A percentile compares a stretch with the other conserved stretches of the same genome.
phyloP scores from a whole-genome alignment of 2,329 filamentous ascomycete genomes.

The Colletotrichum sp. region DNA sequence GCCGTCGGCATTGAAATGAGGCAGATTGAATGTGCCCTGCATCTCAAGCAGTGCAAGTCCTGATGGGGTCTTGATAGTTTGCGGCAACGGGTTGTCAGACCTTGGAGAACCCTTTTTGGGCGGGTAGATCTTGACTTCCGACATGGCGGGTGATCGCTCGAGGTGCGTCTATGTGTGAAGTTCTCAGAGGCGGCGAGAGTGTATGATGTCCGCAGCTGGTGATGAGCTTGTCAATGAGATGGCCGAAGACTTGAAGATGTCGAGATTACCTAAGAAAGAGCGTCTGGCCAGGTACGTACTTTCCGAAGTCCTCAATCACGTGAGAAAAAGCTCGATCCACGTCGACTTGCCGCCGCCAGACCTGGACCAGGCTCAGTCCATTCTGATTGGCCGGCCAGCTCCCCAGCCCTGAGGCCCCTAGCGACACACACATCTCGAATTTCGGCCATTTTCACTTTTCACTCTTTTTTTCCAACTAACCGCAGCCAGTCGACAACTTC shows the following conservation, averaged over 20 bases:
- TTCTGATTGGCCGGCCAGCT: background rate
- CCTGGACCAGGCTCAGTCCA: background rate
- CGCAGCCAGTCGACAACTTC: constrained; percentile 45
- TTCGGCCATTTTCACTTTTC: constrained; percentile 32
- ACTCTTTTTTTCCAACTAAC: constrained; percentile 40
- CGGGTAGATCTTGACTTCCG: constrained; percentile 47
- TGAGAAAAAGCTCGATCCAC: background rate
- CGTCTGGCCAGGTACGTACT: background rate
- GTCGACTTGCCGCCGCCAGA: background rate
- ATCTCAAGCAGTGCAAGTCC: constrained; percentile 91
- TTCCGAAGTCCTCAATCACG: fast-evolving
- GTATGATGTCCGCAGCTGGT: background rate
- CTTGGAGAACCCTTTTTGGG: constrained; percentile 25
- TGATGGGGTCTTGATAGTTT: constrained; percentile 85
- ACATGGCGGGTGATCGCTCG: constrained; percentile 28
- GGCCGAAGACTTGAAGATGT: background rate
- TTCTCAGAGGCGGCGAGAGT: background rate
- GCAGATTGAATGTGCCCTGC: constrained; percentile 87
- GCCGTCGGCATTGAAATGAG: constrained; percentile 42
- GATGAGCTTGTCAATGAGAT: background rate
- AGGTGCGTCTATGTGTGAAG: background rate
- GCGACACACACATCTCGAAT: background rate
- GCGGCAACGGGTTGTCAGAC: constrained; percentile 67
- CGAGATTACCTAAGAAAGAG: background rate
- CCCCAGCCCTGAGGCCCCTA: background rate